These are phyloP conservation scores for Capsella bursapastoris DNA, from an alignment of 345 rosid species.

Conservation along the genomic window DNA sequence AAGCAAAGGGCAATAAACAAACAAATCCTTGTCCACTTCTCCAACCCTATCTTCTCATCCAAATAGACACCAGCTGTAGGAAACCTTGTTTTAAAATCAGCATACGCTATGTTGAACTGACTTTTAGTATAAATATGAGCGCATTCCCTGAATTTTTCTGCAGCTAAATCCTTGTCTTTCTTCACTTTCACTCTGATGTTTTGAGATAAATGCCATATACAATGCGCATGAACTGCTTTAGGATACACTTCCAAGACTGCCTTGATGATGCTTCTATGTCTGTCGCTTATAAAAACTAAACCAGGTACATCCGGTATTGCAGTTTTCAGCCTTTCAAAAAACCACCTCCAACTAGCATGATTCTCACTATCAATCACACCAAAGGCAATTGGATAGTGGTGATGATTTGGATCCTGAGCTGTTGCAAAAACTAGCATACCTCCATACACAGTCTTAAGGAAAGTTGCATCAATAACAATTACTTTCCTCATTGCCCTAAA, in stretches of 20 bases:
- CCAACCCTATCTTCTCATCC: no score
- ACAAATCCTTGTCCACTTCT: no score
- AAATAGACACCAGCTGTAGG: no score
- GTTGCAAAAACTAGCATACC: not conserved
- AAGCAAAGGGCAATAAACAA: no score
- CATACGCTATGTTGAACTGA: no score
- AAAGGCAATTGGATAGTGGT: not conserved
- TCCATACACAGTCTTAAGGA: not conserved
- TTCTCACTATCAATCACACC: slow-evolving; percentile 11
- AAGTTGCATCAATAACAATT: not conserved
- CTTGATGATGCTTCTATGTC: not conserved
- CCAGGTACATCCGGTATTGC: not conserved
- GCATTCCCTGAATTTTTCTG: not conserved
- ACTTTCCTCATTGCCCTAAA: no score
- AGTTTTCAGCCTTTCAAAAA: not conserved
- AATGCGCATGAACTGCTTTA: not conserved
- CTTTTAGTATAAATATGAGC: no score
- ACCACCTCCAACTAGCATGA: not conserved
- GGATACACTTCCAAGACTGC: not conserved
- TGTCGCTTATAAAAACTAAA: slow-evolving; percentile 10
- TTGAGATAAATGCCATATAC: not conserved
- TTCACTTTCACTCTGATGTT: not conserved
- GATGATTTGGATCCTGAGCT: not conserved
- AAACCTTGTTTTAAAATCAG: no score
- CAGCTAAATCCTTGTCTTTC: not conserved